phyloP scores from a whole-genome alignment of 2,329 filamentous ascomycete species.

The Daldinia eschscholtzii region DNA sequence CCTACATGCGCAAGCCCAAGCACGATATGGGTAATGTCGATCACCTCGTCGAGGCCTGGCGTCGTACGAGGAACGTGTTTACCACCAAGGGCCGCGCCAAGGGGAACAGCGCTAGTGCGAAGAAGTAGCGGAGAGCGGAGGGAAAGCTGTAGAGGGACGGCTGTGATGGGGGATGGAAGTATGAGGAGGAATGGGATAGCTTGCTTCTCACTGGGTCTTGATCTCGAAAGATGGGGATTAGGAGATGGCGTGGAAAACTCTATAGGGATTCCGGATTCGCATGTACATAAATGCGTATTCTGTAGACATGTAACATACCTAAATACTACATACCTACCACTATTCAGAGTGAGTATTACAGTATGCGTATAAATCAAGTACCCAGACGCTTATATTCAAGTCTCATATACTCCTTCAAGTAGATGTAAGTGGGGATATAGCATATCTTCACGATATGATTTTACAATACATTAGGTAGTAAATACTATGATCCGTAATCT shows the following conservation, averaged over 20 bases:
- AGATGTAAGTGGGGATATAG: neutral
- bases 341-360: neutral
- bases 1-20: constrained; percentile 88
- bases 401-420: neutral
- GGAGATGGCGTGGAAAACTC: too few species aligned
- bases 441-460: too few species aligned
- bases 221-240: neutral
- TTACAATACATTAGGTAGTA: neutral
- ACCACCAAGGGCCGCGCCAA: constrained; percentile 48
- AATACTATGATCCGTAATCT: neutral
- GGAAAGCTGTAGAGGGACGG: neutral
- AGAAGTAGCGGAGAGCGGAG: constrained; percentile 11
- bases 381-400: neutral
- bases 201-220: constrained; percentile 3
- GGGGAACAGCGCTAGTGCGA: constrained; percentile 12
- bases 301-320: constrained; percentile 36
- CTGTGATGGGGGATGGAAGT: neutral
- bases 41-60: constrained; percentile 77
- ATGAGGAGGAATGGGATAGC: neutral
- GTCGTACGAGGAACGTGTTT: constrained; percentile 57
- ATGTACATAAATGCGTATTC: constrained; percentile 18
- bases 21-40: constrained; percentile 91
- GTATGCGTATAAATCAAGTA: neutral
- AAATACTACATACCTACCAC: constrained; percentile 15
- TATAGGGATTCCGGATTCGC: neutral